These are phyloP conservation scores for Chamaecyparis obtusa DNA, from an alignment of 75 land plant genomes.

Conservation along the genomic window DNA sequence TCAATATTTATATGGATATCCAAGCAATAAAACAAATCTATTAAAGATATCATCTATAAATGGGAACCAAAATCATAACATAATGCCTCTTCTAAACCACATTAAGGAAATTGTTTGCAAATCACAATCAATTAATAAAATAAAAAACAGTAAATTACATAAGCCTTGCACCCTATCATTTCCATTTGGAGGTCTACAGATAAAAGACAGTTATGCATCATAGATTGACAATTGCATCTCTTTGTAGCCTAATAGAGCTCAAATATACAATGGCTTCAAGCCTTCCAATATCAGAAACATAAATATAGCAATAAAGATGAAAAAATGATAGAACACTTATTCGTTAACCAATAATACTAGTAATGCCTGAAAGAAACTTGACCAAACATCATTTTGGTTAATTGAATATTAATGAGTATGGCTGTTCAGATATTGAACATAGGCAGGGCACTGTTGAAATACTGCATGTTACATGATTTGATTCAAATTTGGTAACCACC, in stretches of 20 bases:
- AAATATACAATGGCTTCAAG: not conserved
- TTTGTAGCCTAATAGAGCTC: not conserved
- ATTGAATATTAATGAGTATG: no score
- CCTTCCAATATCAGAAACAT: not conserved
- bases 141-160: not conserved
- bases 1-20: not conserved
- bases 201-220: not conserved
- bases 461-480: no score
- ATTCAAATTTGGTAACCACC: no score
- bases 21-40: not conserved
- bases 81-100: not conserved
- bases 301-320: not conserved
- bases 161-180: not conserved
- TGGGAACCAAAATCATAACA: not conserved
- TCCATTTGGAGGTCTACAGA: not conserved
- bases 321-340: not conserved
- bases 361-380: not conserved
- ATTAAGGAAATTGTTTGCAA: not conserved
- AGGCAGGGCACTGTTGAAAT: no score
- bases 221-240: not conserved
- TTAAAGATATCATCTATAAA: not conserved
- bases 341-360: not conserved
- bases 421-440: no score
- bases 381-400: no score
- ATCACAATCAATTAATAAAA: not conserved